These are phyloP conservation scores for Leishmania aethiopica DNA, from an alignment of 208 protist genomes.

Conservation along the genomic window DNA sequence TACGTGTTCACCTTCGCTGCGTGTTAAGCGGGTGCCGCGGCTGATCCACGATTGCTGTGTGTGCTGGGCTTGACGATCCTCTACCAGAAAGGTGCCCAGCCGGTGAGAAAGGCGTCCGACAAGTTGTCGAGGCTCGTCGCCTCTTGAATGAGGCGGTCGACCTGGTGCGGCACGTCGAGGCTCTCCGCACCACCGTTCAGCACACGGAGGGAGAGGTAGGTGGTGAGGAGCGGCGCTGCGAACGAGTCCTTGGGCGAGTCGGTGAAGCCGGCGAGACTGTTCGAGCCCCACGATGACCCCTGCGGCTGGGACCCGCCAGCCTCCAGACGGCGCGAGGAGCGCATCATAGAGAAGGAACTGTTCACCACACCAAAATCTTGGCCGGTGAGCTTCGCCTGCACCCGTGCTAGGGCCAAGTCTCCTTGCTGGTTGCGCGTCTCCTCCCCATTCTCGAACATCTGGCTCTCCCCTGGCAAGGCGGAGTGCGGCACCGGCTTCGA, in stretches of 20 bases:
- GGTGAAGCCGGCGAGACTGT: constrained; percentile 38
- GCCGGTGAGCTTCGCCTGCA: constrained; percentile 86
- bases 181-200: constrained; percentile 59
- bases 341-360: constrained; percentile 60
- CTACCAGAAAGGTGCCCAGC: constrained; percentile 93
- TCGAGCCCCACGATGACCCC: constrained; percentile 56
- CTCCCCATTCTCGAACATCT: constrained; percentile 44
- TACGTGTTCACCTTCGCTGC: background rate
- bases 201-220: constrained; percentile 73
- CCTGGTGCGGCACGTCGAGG: constrained; percentile 82
- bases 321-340: constrained; percentile 37
- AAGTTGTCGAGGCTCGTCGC: constrained; percentile 91
- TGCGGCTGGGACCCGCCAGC: constrained; percentile 26
- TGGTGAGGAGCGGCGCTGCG: constrained; percentile 60
- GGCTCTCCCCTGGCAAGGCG: constrained; percentile 13
- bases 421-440: constrained; percentile 88
- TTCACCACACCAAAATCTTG: constrained; percentile 84
- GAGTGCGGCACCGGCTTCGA: constrained; percentile 42
- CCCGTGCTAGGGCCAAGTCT: constrained; percentile 80
- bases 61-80: background rate
- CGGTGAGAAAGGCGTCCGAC: constrained; percentile 87
- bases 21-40: background rate
- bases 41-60: background rate
- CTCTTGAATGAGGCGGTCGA: constrained; percentile 91
- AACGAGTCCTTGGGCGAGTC: constrained; percentile 51